Evolutionary conservation across 805 yeast genomes (phyloP), one percentile per base, ranked within the genome.

Genomic region (Candida quercuum): DNA sequence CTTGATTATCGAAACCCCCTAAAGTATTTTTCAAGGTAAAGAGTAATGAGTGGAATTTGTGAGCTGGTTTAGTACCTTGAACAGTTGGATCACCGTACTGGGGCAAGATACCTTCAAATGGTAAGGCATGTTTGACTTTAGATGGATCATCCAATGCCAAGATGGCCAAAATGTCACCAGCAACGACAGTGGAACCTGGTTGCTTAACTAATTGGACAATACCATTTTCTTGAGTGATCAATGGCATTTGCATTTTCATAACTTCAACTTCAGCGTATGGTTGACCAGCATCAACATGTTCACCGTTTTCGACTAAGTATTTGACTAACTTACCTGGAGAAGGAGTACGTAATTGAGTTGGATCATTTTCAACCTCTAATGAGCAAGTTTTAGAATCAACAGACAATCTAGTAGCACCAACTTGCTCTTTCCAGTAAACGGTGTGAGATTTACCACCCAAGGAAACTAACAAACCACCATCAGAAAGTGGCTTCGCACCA

Each of bases 191-290:
- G n/a, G 98, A 83, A 37, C 99, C 99, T 9, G 99, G 98, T 68
- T 93, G 99, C 64, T 93, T 91, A 59, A 93, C 78, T 30, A 88
- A 69, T 67, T 91, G 97, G 37, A 89, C 86, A 41, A 75, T 71
- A 73, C 99, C 99, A 54, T 85, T 83, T 62, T 91, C 99, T 62
- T 81, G 86, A 16, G 97, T 91, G 56, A 89, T 69, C 54, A 93
- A 74, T 35, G 99, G 97, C 97, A 93, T 93, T 65, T 89, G 88
- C 99, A 93, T 93, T 66, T 93, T 93, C 99, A 93, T 93, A 49
- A 93, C 99, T 68, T 93, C 99, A 40, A 93, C 96, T 68, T 93
- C 99, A 29, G 99, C 99, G 57, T 78, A 94, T 32, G 97, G 81
- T 66, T 91, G 95, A 43, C 98, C 98, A 42, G 93, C 79, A 36